Evolutionary conservation across 306 rosid species (phyloP), one percentile per base, ranked within the genome.

Genomic region (Ammopiptanthus mongolicus): DNA sequence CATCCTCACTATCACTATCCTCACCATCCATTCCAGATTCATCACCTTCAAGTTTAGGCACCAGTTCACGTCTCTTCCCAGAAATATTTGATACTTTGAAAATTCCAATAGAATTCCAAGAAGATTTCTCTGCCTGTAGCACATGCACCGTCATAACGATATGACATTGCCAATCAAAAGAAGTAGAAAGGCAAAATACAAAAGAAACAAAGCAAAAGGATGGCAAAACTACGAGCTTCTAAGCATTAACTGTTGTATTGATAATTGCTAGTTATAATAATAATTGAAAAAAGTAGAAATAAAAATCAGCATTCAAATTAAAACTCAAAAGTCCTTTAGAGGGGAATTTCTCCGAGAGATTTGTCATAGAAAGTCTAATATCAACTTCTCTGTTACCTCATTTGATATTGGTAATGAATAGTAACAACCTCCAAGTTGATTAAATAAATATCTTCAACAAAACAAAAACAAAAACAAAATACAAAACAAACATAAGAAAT

Each of bases 31-130:
- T 84, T 74, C 56, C 90, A 50, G 96, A 42, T 22, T 84, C 91
- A 65, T 85, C 89, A 55, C 69, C 66, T 39, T 60, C 78, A 53
- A 82, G 48, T 78, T 91, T 87, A 10, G 95, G 97, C 83, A 91
- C 83, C 9, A 63, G 81, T 25, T 87, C 96, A 25, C 88, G 97
- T 76, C 94, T 87, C 87, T 90, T 91, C 31, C 98, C 98, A 79
- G 97, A 60, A 76, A 95, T 85, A 68, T 90, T 88, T 9, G 97
- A 83, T 69, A 91, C 83, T 76, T 88, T 91, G 81, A 88, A 95
- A 79, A 95, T 87, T 50, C 97, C 96, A 80, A 95, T 81, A 53
- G 91, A 91, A 74, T 95, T 95, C 89, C 86, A 85, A 13, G 91
- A 80, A 75, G 96, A 68, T 78, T 90, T 85, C 78, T 90, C 96